These are phyloP conservation scores for Microsporum audouinii DNA, from an alignment of 2,329 filamentous ascomycete species.

Conservation along the genomic window DNA sequence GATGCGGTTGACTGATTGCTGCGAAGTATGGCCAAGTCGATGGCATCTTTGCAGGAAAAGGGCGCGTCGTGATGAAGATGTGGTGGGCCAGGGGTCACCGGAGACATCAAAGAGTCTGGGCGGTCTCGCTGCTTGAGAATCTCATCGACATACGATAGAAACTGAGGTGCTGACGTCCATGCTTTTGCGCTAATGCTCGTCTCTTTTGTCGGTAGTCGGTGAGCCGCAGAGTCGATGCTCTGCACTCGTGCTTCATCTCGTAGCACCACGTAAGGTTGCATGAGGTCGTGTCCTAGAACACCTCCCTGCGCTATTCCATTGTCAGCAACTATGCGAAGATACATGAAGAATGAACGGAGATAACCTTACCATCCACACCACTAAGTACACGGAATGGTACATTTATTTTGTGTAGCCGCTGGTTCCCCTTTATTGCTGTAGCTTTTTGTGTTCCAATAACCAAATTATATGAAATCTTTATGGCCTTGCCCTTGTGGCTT, in stretches of 20 bases:
- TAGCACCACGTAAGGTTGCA: constrained; percentile 83
- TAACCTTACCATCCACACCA: constrained; percentile 61
- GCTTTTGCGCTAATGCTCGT: constrained; percentile 34
- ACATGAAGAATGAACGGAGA: not conserved
- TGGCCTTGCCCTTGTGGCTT: constrained; percentile 78
- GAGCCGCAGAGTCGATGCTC: constrained; percentile 31
- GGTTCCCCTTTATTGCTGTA: constrained; percentile 64
- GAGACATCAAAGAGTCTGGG: constrained; percentile 44
- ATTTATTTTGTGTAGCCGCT: constrained; percentile 75
- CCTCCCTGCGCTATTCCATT: constrained; percentile 53
- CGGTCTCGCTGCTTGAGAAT: constrained; percentile 49
- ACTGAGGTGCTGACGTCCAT: constrained; percentile 48
- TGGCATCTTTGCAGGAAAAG: constrained; percentile 62
- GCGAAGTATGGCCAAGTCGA: constrained; percentile 79
- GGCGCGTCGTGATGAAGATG: constrained; percentile 34
- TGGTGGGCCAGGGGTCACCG: constrained; percentile 63
- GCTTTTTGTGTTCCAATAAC: constrained; percentile 84
- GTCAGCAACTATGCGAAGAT: constrained; percentile 1
- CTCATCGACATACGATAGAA: constrained; percentile 65
- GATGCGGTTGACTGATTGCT: constrained; percentile 57
- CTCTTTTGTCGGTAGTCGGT: constrained; percentile 29
- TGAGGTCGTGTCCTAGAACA: constrained; percentile 83
- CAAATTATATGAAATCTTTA: constrained; percentile 85
- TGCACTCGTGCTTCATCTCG: constrained; percentile 66
- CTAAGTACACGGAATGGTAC: constrained; percentile 87